Base-by-base conservation (phyloP, 805 yeast genomes). In the Candida adriatica region DNA sequence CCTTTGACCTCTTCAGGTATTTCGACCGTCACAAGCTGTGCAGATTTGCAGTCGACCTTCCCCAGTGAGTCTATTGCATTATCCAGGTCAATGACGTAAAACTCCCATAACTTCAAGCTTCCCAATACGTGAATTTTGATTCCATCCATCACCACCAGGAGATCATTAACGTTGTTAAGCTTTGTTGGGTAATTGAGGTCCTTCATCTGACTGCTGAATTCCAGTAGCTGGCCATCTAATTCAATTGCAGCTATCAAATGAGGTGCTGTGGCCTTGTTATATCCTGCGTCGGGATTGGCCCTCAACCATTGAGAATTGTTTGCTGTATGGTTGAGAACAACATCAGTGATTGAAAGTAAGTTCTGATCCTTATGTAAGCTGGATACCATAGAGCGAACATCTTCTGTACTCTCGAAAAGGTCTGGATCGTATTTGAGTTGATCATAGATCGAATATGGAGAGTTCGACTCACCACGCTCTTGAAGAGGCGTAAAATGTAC, bases 281-380 rank as follows among this genome's bases (percentile, higher is more conserved):
- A 90, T 8, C 97, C 97, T 2, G 83, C 75, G 15, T 88, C 96
- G 1, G 97, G 96, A 45, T 84, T 87, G 3, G 78, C 81, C 26
- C 71, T 59, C 20, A 92, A 58, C 98, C 98, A 90, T 1, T 49
- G 56, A 0, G 97, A 86, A 57, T 90, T 85, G 52, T 84, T 70
- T 3, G 97, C 96, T 0, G 97, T 90, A 52, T 90, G 98, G 54
- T 90, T 90, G 68, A 87, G 78, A 2, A 90, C 97, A 18, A 92
- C 79, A 56, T 90, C 98, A 2, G 96, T 85, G 61, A 90, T 63
- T 0, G 95, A 69, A 25, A 90, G 63, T 37, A 90, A 67, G 5
- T 72, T 72, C 45, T 79, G 66, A 16, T 78, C 60, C 14, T 60
- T 44, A 43, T 75, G 75, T 48, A 81, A 58, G 6, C 53, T 45